These are phyloP conservation scores for Castanospermum australe DNA, from an alignment of 306 rosid species.

Conservation along the genomic window DNA sequence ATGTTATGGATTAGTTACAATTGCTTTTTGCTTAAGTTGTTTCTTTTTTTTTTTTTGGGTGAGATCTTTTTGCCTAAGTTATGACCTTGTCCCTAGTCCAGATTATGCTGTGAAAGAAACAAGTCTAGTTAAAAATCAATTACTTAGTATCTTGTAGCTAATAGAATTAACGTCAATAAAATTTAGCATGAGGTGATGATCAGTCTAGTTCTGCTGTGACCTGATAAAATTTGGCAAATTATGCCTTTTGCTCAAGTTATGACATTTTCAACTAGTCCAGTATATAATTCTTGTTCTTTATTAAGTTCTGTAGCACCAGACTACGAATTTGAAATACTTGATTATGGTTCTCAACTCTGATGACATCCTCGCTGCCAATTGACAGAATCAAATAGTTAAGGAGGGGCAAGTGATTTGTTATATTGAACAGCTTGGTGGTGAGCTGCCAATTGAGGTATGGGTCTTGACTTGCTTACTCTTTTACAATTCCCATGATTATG, in stretches of 20 bases:
- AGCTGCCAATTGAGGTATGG: constrained; percentile 81
- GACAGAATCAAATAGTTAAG: constrained; percentile 75
- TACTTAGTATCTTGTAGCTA: not conserved
- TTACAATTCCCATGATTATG: not conserved
- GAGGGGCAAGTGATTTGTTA: constrained; percentile 89
- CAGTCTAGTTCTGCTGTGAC: not conserved
- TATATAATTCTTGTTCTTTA: not conserved
- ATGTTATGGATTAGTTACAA: too few relatives aligned
- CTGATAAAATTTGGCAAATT: not conserved
- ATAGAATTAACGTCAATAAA: not conserved
- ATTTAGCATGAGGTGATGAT: not conserved
- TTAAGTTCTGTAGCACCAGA: not conserved
- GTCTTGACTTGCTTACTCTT: not conserved
- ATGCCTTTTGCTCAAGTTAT: not conserved
- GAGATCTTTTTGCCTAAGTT: too few relatives aligned
- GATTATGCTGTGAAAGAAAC: too few relatives aligned
- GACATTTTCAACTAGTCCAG: too few relatives aligned
- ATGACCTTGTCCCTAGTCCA: too few relatives aligned
- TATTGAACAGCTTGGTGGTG: constrained; percentile 82
- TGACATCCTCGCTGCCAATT: not conserved
- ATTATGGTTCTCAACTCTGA: not conserved
- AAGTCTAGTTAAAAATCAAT: not conserved
- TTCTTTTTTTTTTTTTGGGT: too few relatives aligned
- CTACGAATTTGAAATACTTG: not conserved
- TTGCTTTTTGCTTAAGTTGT: too few relatives aligned